Evolutionary conservation across 441 rosid species (phyloP), one percentile per base, ranked within the genome.

Genomic region (Macaranga tanarius): DNA sequence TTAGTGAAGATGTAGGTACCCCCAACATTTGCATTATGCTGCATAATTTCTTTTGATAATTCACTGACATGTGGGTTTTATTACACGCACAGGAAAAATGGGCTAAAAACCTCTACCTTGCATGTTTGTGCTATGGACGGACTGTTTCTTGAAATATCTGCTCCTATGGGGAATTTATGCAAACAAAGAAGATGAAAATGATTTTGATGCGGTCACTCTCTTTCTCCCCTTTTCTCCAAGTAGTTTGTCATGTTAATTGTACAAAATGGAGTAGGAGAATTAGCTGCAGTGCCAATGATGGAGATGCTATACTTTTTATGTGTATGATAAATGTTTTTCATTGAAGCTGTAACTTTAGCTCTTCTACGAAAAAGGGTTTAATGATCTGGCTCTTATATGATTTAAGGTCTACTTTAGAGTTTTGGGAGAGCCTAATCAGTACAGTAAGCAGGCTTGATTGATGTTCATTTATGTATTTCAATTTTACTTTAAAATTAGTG

Each of bases 61-160:
- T 31, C 5, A 31, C 38, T 31, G 38, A 31, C 38, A 31, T 31
- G 38, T 42, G 5, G 25, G 10, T 52, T 58, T 4, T 58, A 2
- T 23, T 23, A 12, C 16, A 2, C 10, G 0, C 62, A 9, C 59
- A 66, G 70, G 70, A 66, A 66, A 66, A 66, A 66, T 66, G 70
- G 99, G 89, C 91, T 13, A 94, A 94, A 83, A 92, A 94, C 81
- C 99, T 94, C 26, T 94, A 94, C 73, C 95, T 94, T 16, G 85
- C 98, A 12, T 66, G 94, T 52, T 44, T 95, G 66, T 90, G 97
- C 84, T 91, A 90, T 58, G 97, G 97, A 72, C 85, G 97, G 74
- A 92, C 97, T 22, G 97, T 95, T 55, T 92, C 97, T 38, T 94
- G 85, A 90, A 61, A 72, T 44, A 6, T 25, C 25, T 54, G 45